These are phyloP conservation scores for Candida tammaniensis DNA, from an alignment of 805 yeast genomes.

Conservation along the genomic window DNA sequence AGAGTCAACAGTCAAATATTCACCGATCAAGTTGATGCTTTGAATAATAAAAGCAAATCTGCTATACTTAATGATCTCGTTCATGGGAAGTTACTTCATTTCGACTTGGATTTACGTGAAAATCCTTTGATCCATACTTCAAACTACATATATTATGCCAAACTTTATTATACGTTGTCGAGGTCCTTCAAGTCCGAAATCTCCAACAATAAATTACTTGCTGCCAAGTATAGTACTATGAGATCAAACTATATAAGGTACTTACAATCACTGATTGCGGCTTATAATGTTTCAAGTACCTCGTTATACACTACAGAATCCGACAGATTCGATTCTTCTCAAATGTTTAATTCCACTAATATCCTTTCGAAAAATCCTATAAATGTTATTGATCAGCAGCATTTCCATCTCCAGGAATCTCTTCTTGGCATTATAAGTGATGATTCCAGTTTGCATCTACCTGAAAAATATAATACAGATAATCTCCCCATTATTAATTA, in stretches of 20 bases:
- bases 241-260: constrained; percentile 21
- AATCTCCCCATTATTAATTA: constrained; percentile 29
- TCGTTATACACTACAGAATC: constrained; percentile 15
- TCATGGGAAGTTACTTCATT: constrained; percentile 25
- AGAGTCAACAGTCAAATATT: constrained; percentile 17
- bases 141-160: constrained; percentile 28
- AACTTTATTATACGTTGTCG: constrained; percentile 31
- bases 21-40: constrained; percentile 19
- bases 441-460: not conserved
- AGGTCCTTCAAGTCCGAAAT: constrained; percentile 4
- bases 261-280: constrained; percentile 25
- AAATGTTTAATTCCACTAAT: constrained; percentile 6
- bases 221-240: constrained; percentile 10
- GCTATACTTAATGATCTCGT: constrained; percentile 16
- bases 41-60: constrained; percentile 1
- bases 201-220: not conserved
- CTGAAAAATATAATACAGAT: constrained; percentile 11
- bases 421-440: too few relatives aligned
- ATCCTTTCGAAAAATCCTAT: constrained; percentile 7
- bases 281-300: constrained; percentile 16
- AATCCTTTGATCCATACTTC: constrained; percentile 23
- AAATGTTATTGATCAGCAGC: not conserved
- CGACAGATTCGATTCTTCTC: constrained; percentile 17
- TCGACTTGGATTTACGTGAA: constrained; percentile 25
- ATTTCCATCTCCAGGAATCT: too few relatives aligned